Evolutionary conservation across 495 filamentous ascomycete genomes (phyloP).

Genomic region (Xylaria bambusicola): DNA sequence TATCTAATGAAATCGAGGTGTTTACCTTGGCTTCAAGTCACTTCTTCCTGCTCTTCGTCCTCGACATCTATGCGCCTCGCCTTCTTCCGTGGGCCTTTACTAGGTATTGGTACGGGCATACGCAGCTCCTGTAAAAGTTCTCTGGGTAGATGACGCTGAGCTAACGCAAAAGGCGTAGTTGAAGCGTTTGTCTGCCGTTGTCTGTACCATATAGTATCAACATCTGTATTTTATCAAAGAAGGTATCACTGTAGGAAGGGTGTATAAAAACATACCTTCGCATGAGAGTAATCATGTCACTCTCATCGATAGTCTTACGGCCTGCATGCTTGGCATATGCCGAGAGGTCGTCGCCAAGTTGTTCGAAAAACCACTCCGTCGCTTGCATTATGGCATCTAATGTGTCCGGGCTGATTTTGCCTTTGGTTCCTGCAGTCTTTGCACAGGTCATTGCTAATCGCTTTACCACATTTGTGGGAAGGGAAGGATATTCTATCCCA

Average conservation of each 20-base stretch:
- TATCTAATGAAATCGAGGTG: not conserved
- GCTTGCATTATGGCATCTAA: conserved; percentile 74
- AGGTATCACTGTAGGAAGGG: conserved; percentile 20
- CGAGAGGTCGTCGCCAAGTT: conserved; percentile 74
- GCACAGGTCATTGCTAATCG: conserved; percentile 73
- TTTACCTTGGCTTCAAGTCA: conserved; percentile 20
- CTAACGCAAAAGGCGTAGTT: conserved; percentile 80
- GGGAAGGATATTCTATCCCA: conserved; percentile 72
- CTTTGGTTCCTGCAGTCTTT: conserved; percentile 60
- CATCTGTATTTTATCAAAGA: conserved; percentile 23
- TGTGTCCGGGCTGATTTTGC: conserved; percentile 70
- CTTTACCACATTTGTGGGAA: conserved; percentile 71
- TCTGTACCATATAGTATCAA: conserved; percentile 49
- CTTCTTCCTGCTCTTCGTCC: conserved; percentile 43
- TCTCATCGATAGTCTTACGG: conserved; percentile 82
- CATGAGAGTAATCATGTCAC: conserved; percentile 78
- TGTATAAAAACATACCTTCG: conserved; percentile 63
- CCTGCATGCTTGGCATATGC: conserved; percentile 80
- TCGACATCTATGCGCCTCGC: conserved; percentile 35
- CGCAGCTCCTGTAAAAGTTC: conserved; percentile 82
- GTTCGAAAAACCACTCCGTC: conserved; percentile 87
- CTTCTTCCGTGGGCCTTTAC: conserved; percentile 31
- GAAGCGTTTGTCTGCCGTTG: conserved; percentile 73
- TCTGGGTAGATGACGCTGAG: conserved; percentile 76
- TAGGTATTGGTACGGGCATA: conserved; percentile 58